Evolutionary conservation across 371 early-diverging fungal species (phyloP).

Genomic region (Circinella umbellata): DNA sequence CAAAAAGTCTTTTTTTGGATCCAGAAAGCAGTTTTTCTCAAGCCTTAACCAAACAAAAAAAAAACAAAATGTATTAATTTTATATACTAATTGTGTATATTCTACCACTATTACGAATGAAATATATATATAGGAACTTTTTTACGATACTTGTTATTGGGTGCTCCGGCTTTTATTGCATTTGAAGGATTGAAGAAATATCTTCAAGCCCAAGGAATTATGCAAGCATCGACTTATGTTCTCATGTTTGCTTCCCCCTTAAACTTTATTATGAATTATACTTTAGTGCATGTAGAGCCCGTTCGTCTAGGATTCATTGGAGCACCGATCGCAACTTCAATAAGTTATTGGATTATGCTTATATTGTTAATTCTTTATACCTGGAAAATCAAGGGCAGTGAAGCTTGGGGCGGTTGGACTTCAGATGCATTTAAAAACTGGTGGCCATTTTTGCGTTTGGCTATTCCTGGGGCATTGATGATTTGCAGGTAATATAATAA

Average conservation of each 20-base stretch:
- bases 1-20: too few relatives aligned
- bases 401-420: constrained; percentile 73
- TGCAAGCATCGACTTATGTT: constrained; percentile 73
- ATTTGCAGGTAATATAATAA: constrained; percentile 44
- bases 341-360: constrained; percentile 66
- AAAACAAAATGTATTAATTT: too few relatives aligned
- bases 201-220: constrained; percentile 83
- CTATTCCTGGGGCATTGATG: constrained; percentile 51
- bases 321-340: constrained; percentile 80
- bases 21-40: too few relatives aligned
- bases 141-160: constrained; percentile 66
- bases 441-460: constrained; percentile 70
- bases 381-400: constrained; percentile 59
- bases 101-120: neutral
- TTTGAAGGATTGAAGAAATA: constrained; percentile 82
- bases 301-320: constrained; percentile 74
- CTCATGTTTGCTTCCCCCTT: constrained; percentile 66
- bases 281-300: constrained; percentile 66
- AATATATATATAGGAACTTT: constrained; percentile 52
- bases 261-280: constrained; percentile 69
- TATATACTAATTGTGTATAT: too few relatives aligned
- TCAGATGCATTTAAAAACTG: constrained; percentile 53
- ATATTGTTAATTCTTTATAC: constrained; percentile 64
- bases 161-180: constrained; percentile 74
- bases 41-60: too few relatives aligned